These are phyloP conservation scores for Amanita pseudoporphyria DNA, from an alignment of 768 basidiomycete species.

Conservation along the genomic window DNA sequence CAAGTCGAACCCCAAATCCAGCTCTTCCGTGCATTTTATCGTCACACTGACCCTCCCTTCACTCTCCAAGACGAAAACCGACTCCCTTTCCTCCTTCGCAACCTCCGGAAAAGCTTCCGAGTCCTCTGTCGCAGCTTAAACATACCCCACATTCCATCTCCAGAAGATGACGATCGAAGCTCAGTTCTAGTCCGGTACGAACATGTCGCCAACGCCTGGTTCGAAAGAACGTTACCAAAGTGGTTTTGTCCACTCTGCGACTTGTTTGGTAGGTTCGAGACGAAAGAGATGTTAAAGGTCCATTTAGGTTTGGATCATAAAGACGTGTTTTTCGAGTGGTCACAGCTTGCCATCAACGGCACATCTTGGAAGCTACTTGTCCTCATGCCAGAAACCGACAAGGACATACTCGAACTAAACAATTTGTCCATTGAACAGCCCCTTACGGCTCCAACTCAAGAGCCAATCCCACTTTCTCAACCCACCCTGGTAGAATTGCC, in stretches of 20 bases:
- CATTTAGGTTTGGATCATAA: slow-evolving; percentile 19
- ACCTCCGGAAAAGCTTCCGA: slow-evolving; percentile 40
- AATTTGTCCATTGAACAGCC: not conserved
- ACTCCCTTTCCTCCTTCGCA: slow-evolving; percentile 50
- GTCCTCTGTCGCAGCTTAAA: slow-evolving; percentile 27
- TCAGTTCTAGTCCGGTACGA: slow-evolving; percentile 18
- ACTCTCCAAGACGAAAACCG: slow-evolving; percentile 27
- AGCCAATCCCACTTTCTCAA: not conserved
- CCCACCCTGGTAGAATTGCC: not conserved
- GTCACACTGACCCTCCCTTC: slow-evolving; percentile 19
- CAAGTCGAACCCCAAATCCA: slow-evolving; percentile 19
- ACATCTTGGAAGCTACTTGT: slow-evolving; percentile 4
- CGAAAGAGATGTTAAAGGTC: slow-evolving; percentile 17
- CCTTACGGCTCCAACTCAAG: not conserved
- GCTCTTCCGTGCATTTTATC: slow-evolving; percentile 26
- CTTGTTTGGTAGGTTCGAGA: slow-evolving; percentile 15
- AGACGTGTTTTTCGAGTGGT: slow-evolving; percentile 17
- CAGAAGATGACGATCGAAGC: slow-evolving; percentile 13
- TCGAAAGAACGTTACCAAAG: slow-evolving; percentile 3
- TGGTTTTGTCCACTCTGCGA: slow-evolving; percentile 20
- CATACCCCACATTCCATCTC: slow-evolving; percentile 21
- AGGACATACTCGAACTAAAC: not conserved
- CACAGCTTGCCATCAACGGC: not conserved
- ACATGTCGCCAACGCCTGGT: slow-evolving; percentile 9
- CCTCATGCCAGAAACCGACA: slow-evolving; percentile 3